Base-by-base conservation (phyloP, 768 basidiomycete species). In the Boletus coccyginus region DNA sequence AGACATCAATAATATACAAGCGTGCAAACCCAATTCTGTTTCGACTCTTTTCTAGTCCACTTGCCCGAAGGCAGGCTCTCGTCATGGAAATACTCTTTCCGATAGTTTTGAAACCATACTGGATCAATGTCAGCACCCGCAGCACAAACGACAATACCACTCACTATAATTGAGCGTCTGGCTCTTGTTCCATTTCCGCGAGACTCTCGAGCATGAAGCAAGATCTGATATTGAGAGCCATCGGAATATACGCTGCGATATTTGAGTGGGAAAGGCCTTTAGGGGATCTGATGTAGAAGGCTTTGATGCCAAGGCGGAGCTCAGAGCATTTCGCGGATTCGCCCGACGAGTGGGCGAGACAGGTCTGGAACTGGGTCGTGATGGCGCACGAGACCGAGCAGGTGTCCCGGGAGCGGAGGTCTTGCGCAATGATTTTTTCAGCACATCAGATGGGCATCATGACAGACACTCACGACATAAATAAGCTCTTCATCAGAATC, bases 81-180 rank as follows among this genome's bases (percentile, higher is more conserved):
- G 58, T 92, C 89, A 43, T 92, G 86, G 61, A 97, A 92, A 62
- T 88, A 86, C 58, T 94, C 90, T 61, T 87, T 90, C 52, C 94
- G 78, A 69, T 92, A 94, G 61, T 90, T 87, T 61, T 91, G 89
- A 75, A 95, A 97, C 94, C 94, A 97, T 11, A 96, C 94, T 97
- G 13, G 63, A 36, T 36, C 21, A 14, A 29, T 9, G 61, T 62
- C 50, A 68, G 55, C 5, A 9, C 14, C 31, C 5, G 29, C n/a
- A 7, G 12, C 1, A 38, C 39, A 12, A 50, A 33, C 10, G 9
- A 16, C 31, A 5, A 21, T 10, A 19, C 2, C 58, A 67, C 78
- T 53, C 57, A 91, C 94, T 87, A 68, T 96, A 95, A 72, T 97
- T 97, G 57, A 96, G 70, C 0, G 93, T 90, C 74, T 94, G 92